phyloP scores from a whole-genome alignment of 257 asterid species.

The Scutellaria baicalensis region DNA sequence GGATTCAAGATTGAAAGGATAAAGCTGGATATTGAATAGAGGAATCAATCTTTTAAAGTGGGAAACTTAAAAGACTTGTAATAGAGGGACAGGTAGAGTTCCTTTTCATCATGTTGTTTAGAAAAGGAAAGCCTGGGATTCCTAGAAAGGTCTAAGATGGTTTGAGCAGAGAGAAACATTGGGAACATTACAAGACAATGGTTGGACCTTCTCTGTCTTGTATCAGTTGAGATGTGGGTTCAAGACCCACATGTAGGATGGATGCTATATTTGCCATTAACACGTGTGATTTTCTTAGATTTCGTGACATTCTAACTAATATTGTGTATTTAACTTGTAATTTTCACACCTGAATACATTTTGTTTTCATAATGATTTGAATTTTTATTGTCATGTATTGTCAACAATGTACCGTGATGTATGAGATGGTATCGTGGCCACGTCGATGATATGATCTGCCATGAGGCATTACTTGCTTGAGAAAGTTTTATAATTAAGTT shows the following conservation, averaged over 20 bases:
- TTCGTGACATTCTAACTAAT: slow-evolving; percentile 11
- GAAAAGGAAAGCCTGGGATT: slow-evolving; percentile 26
- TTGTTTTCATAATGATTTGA: slow-evolving; percentile 6
- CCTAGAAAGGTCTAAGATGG: slow-evolving; percentile 36
- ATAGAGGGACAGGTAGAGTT: slow-evolving; percentile 25
- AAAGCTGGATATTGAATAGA: slow-evolving; percentile 8
- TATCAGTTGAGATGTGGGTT: slow-evolving; percentile 31
- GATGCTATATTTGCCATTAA: slow-evolving; percentile 18
- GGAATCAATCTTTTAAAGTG: slow-evolving; percentile 11
- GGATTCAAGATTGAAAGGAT: slow-evolving; percentile 17
- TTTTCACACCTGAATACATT: slow-evolving; percentile 6
- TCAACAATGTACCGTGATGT: background rate
- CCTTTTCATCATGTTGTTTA: slow-evolving; percentile 25
- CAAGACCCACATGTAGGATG: slow-evolving; percentile 56
- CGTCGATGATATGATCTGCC: slow-evolving; percentile 6
- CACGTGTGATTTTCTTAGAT: slow-evolving; percentile 22
- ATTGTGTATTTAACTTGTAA: background rate
- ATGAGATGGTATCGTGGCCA: slow-evolving; percentile 14
- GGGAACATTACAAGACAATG: slow-evolving; percentile 54
- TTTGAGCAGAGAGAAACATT: slow-evolving; percentile 36
- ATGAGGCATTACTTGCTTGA: slow-evolving; percentile 6
- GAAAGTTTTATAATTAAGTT: background rate
- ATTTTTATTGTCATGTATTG: background rate
- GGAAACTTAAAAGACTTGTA: slow-evolving; percentile 9
- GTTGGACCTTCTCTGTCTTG: slow-evolving; percentile 39